Evolutionary conservation across 1,284 basidiomycete species (phyloP), one percentile per base, ranked within the genome.

Genomic region (Irpex lacteus): DNA sequence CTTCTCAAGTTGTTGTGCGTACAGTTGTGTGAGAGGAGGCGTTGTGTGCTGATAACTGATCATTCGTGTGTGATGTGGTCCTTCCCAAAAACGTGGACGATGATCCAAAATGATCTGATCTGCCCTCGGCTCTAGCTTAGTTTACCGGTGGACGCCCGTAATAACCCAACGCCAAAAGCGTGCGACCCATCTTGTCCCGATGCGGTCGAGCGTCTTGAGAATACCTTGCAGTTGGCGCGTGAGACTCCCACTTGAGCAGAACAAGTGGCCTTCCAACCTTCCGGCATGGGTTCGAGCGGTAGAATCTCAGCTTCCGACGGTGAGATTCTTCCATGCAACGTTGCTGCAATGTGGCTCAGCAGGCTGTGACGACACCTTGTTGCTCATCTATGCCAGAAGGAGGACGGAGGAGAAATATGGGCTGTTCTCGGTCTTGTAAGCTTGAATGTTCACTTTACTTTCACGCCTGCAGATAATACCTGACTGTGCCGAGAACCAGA

Each of bases 41-140:
- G 26, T 26, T 26, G 26, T 26, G 26, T 26, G 26, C 26, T 26
- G 26, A 26, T 26, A 26, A 26, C 26, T 26, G 26, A 26, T 26
- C 26, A 26, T 26, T 26, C 26, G 26, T 4, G 21, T 26, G 26
- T 26, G 26, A 26, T 26, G 26, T 26, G 3, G 26, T 26, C 26
- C 15, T 44, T 15, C 40, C 40, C 8, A 4, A 44, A 52, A 18
- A 52, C 50, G 50, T 52, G 50, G n/a, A n/a, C 21, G 54, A 13
- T 32, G 54, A 56, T 56, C 54, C 54, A 8, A 56, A 11, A 34
- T 56, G 15, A 56, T 56, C 54, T 11, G 54, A 56, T 56, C 54
- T 32, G 4, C 54, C 26, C 11, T 32, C 54, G 13, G 21, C 2
- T 9, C n/a, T 8, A 2, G 2, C 21, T 32, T 21, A 6, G 34